These are phyloP conservation scores for Coffea humblotiana DNA, from an alignment of 305 asterid species.

Conservation along the genomic window DNA sequence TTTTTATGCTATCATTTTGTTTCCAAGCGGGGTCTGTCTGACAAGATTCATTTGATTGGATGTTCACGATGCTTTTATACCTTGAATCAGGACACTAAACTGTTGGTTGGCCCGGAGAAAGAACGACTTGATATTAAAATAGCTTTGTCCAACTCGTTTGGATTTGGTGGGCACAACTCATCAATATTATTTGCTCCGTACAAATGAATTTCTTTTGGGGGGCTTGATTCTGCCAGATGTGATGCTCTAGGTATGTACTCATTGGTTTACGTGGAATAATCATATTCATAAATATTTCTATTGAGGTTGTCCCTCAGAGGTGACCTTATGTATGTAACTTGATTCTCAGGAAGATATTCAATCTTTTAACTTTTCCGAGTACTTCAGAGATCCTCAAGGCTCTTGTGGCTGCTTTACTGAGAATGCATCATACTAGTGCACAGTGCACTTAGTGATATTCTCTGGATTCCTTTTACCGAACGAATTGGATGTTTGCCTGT, in stretches of 20 bases:
- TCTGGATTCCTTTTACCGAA: background rate
- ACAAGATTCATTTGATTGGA: too few relatives aligned
- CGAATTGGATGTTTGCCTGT: slow-evolving; percentile 3
- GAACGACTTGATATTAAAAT: slow-evolving; percentile 73
- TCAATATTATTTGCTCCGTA: slow-evolving; percentile 85
- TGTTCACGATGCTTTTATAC: slow-evolving; percentile 1
- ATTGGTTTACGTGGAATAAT: background rate
- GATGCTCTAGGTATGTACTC: slow-evolving; percentile 18
- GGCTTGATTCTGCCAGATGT: slow-evolving; percentile 6
- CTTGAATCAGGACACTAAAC: slow-evolving; percentile 49
- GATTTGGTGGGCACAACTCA: slow-evolving; percentile 95
- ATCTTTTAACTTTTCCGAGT: background rate
- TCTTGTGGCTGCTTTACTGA: slow-evolving; percentile 8
- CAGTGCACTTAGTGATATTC: slow-evolving; percentile 9
- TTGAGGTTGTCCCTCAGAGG: background rate
- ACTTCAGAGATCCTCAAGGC: background rate
- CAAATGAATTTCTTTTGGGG: slow-evolving; percentile 42
- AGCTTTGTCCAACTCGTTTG: slow-evolving; percentile 90
- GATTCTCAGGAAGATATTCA: slow-evolving; percentile 15
- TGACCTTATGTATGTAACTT: background rate
- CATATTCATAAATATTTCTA: background rate
- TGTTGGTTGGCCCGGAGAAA: slow-evolving; percentile 73
- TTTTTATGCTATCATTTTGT: background rate
- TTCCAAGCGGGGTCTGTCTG: background rate
- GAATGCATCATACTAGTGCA: slow-evolving; percentile 2